A percentile compares a stretch with the other conserved stretches of the same genome.
Evolutionary conservation across 1,284 basidiomycete genomes (phyloP).

Genomic region (Naganishia sp.): DNA sequence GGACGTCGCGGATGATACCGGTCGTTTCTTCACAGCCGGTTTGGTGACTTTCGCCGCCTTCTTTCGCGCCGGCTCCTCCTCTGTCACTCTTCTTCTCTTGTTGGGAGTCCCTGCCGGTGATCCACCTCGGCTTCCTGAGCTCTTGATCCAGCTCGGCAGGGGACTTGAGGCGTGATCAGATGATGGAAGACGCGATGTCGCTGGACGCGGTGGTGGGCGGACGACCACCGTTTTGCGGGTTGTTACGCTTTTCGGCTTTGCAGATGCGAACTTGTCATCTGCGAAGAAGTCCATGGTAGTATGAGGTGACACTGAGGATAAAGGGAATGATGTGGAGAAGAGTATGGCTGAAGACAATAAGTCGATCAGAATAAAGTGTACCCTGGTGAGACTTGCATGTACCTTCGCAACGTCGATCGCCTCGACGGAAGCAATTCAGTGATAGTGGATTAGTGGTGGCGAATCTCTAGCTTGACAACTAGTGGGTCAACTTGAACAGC

Average conservation of each 20-base stretch:
- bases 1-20: slow-evolving; percentile 5
- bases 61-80: slow-evolving; percentile 1
- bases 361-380: no score
- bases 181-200: background rate
- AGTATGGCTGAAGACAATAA: no score
- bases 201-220: slow-evolving; percentile 1
- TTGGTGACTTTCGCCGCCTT: background rate
- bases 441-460: no score
- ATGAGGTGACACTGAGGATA: no score
- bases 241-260: slow-evolving; percentile 6
- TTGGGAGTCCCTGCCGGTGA: slow-evolving; percentile 12
- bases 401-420: no score
- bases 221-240: slow-evolving; percentile 24
- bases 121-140: slow-evolving; percentile 2
- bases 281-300: slow-evolving; percentile 21
- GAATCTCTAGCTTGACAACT: no score
- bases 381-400: no score
- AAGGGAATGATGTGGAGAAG: no score
- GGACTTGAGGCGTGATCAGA: background rate
- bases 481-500: no score
- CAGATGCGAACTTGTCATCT: slow-evolving; percentile 18
- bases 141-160: background rate
- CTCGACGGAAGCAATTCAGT: no score
- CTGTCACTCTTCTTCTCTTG: slow-evolving; percentile 6
- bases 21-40: background rate